These are phyloP conservation scores for Trichosanthes truncata DNA, from an alignment of 306 rosid species.

Conservation along the genomic window DNA sequence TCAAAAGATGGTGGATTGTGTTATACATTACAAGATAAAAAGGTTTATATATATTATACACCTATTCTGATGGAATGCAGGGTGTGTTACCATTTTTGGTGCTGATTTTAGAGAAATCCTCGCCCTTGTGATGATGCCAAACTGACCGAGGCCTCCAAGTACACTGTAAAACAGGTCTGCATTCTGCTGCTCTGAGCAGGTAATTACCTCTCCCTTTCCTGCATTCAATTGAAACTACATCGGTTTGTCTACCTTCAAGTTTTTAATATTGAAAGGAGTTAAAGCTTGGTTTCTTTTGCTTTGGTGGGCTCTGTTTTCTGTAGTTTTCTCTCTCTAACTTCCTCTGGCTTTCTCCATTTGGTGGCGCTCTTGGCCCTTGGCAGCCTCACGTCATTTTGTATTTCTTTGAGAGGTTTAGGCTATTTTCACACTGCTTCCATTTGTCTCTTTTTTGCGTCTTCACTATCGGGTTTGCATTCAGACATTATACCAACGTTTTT, in stretches of 20 bases:
- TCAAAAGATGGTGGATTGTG: conserved; percentile 4
- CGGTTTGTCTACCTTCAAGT: background rate
- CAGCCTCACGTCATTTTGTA: background rate
- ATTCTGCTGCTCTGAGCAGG: conserved; percentile 56
- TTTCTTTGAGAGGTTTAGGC: background rate
- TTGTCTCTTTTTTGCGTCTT: background rate
- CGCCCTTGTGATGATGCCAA: conserved; percentile 87
- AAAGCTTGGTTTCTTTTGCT: background rate
- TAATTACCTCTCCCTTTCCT: conserved; percentile 85
- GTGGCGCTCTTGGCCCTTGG: background rate
- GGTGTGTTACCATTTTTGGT: conserved; percentile 49
- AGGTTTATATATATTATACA: background rate
- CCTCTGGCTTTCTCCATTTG: background rate
- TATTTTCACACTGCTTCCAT: background rate
- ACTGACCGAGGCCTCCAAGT: conserved; percentile 96
- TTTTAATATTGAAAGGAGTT: background rate
- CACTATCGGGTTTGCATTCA: background rate
- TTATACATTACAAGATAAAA: conserved; percentile 10
- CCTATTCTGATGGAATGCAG: background rate
- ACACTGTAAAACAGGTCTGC: conserved; percentile 70
- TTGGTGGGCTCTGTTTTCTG: background rate
- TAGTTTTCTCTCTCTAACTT: background rate
- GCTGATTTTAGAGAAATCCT: conserved; percentile 85
- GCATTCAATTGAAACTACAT: conserved; percentile 14
- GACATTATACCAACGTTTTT: background rate